Conservation (phyloP, 148 eudicot species). For the Rhododendron henanense region DNA sequence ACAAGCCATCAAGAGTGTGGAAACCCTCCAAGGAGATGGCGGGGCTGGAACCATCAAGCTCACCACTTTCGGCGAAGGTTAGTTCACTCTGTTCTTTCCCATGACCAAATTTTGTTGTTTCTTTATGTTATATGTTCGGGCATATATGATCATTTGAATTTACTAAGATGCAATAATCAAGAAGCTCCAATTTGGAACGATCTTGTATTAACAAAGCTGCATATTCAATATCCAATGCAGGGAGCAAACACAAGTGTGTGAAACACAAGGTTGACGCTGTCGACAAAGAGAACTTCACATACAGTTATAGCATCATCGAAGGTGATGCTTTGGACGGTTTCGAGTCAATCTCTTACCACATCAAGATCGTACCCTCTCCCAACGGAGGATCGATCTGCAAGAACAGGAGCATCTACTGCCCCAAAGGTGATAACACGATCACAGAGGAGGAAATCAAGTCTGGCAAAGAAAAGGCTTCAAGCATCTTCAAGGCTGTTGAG, state of each 20-base stretch:
- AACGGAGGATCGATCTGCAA: background rate
- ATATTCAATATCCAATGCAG: too few relatives aligned
- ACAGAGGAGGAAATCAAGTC: background rate
- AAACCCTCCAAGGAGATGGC: constrained; percentile 12
- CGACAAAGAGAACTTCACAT: background rate
- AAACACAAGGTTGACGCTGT: background rate
- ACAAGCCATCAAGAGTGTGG: constrained; percentile 25
- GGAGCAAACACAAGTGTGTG: background rate
- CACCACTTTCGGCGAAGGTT: constrained; percentile 27
- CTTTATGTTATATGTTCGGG: too few relatives aligned
- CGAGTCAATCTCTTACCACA: background rate
- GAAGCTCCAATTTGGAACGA: too few relatives aligned
- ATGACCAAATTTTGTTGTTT: background rate
- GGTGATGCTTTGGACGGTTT: background rate
- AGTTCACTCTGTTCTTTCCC: background rate
- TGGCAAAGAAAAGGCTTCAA: background rate
- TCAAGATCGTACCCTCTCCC: background rate
- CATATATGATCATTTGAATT: too few relatives aligned
- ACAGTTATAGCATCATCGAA: background rate
- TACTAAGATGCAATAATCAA: too few relatives aligned
- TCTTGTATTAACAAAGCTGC: too few relatives aligned
- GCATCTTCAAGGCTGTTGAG: background rate
- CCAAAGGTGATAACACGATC: background rate
- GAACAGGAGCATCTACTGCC: background rate
- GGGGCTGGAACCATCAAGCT: constrained; percentile 23